These are phyloP conservation scores for Colletotrichum eremochloae DNA, from an alignment of 2,329 filamentous ascomycete genomes.

Conservation along the genomic window DNA sequence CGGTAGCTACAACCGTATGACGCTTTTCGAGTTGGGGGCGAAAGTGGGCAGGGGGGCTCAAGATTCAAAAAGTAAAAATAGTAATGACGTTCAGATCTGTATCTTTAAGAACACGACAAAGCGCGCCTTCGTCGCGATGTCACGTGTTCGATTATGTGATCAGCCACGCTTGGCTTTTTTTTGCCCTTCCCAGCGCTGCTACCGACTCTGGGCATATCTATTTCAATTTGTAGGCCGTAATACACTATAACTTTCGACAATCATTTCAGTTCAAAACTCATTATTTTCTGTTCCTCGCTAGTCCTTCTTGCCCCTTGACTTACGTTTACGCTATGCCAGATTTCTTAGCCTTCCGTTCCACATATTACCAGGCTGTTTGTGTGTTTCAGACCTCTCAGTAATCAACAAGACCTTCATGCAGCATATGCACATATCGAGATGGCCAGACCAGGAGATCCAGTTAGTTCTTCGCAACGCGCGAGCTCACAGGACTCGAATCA, in stretches of 20 bases:
- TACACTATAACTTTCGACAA: not conserved
- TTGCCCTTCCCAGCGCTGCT: too few species aligned
- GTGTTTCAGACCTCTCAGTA: not conserved
- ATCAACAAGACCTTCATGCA: not conserved
- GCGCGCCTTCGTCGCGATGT: slow-evolving; percentile 30
- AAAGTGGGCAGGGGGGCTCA: slow-evolving; percentile 10
- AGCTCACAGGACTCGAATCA: not conserved
- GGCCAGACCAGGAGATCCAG: not conserved
- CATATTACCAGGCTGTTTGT: too few species aligned
- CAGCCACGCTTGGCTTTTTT: not conserved
- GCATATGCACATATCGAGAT: not conserved
- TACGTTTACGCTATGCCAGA: not conserved
- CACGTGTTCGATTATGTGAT: not conserved
- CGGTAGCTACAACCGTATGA: not conserved
- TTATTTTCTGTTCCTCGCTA: not conserved
- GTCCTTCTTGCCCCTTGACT: not conserved
- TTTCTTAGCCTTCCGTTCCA: not conserved
- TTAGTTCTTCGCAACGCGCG: not conserved
- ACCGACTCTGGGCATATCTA: not conserved
- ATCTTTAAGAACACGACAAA: slow-evolving; percentile 23
- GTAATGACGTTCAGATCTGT: slow-evolving; percentile 23
- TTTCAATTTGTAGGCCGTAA: too few species aligned
- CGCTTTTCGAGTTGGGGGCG: not conserved
- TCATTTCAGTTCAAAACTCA: not conserved
- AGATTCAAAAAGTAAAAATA: not conserved